Evolutionary conservation across 129 eudicot species (phyloP), one percentile per base, ranked within the genome.

Genomic region (Lactuca saligna): DNA sequence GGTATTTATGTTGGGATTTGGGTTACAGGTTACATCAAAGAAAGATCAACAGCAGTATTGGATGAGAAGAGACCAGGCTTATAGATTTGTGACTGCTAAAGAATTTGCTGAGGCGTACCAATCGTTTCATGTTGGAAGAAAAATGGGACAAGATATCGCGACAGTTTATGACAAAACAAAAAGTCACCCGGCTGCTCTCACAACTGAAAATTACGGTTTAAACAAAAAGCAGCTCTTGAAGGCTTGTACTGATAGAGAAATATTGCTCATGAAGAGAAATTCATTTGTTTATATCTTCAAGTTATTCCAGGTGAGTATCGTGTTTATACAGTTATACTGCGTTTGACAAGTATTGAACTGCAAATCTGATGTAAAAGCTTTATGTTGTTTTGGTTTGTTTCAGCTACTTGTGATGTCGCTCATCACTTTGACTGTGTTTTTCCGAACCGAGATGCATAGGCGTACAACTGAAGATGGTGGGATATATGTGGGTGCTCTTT

Each of bases 1-100:
- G 15, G 15, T 46, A 46, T 46, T 46, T 46, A 46, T 10, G n/a
- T 71, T 69, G 5, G 61, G 61, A 33, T 25, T 38, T 54, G 57
- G 29, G 61, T 50, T 51, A 38, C 7, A 75, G 78, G 97, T 91
- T 72, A 91, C 96, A 59, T 91, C 97, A 39, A 85, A 78, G 87
- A 91, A 91, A 80, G 97, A 91, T 78, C 97, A 91, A 75, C 17
- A 78, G n/a, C 95, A 87, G 48, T 91, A 87, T 64, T 90, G 97
- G 97, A 17, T 61, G 20, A 75, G 79, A 10, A 76, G 72, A 49
- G 79, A 90, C 15, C 76, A 77, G 70, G 90, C 95, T 11, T 87
- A 91, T 49, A 76, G 85, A 57, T 91, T 85, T 65, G 68, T 91
- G 33, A 79, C 92, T 39, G 71, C 82, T 16, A 78, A 77, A 46